Evolutionary conservation across 2,329 filamentous ascomycete species (phyloP), one percentile per base, ranked within the genome.

Genomic region (Verticillium isaacii): DNA sequence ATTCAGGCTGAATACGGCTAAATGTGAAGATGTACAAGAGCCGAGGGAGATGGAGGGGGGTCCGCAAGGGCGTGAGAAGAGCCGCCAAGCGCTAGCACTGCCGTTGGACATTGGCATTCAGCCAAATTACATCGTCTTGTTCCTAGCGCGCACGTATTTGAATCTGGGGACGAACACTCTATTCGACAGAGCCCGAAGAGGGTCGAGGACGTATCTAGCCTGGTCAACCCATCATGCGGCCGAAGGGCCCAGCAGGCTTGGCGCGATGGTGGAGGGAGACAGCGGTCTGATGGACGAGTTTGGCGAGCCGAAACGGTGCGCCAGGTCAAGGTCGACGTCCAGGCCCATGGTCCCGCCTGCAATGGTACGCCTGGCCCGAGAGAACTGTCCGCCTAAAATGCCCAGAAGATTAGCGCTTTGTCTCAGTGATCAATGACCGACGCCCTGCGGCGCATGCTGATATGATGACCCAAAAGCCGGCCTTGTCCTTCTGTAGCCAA

Each of bases 1-100:
- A 57, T 57, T 57, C 32, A 57, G 55, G 32, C 55, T 57, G 34
- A 57, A 57, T 6, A 8, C 55, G 55, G 55, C 32, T 57, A 57
- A 57, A 57, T 57, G 32, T 23, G 17, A 17, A 37, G 9, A 50
- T 50, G 8, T n/a, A 50, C 45, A 50, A 9, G 9, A 57, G 55
- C 32, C 55, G 55, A 37, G 32, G 32, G 37, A 32, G 19, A 23
- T 12, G n/a, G n/a, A n/a, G 45, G n/a, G 45, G 45, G 41, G n/a
- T 19, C 3, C n/a, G 15, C 41, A 50, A n/a, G n/a, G 45, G 19
- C 9, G 11, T 12, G 45, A 23, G 19, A 23, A 50, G 19, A 50
- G 45, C n/a, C 45, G 45, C 45, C 45, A 50, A 50, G 45, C 45
- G 45, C 45, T 50, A n/a, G 45, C 23, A 50, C 23, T 50, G 45